phyloP scores from a whole-genome alignment of 768 basidiomycete species.

The Podaxis carcinomalis region DNA sequence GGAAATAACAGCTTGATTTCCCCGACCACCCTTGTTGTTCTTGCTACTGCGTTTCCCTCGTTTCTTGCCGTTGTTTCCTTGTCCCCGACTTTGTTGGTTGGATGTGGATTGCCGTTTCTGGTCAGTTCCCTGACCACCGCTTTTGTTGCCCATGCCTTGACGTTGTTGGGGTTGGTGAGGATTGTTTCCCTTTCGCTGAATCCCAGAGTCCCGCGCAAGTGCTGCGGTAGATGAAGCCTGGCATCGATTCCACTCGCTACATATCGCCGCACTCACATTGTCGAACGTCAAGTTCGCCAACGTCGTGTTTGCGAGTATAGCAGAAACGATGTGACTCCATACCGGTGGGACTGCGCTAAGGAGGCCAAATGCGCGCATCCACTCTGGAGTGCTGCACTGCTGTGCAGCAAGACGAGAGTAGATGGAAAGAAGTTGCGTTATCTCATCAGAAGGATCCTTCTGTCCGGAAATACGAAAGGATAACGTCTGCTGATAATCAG shows the following conservation, averaged over 20 bases:
- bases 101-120: too few species aligned
- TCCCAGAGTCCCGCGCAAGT: background rate
- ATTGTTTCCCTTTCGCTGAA: background rate
- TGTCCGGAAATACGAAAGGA: background rate
- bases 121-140: too few species aligned
- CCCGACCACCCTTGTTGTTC: too few species aligned
- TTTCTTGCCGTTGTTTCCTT: too few species aligned
- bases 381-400: background rate
- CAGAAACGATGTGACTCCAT: background rate
- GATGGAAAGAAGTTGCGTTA: background rate
- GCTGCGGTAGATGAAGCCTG: background rate
- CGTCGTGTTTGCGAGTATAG: background rate
- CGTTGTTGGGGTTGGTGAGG: background rate
- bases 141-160: too few species aligned
- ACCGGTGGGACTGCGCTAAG: background rate
- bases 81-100: too few species aligned
- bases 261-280: background rate
- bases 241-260: background rate
- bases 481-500: background rate
- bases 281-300: background rate
- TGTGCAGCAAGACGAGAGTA: background rate
- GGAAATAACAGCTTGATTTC: too few species aligned
- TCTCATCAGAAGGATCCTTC: background rate
- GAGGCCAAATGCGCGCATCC: background rate
- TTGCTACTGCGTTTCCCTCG: too few species aligned